phyloP scores from a whole-genome alignment of 768 basidiomycete genomes.

The Myochromella boudieri region DNA sequence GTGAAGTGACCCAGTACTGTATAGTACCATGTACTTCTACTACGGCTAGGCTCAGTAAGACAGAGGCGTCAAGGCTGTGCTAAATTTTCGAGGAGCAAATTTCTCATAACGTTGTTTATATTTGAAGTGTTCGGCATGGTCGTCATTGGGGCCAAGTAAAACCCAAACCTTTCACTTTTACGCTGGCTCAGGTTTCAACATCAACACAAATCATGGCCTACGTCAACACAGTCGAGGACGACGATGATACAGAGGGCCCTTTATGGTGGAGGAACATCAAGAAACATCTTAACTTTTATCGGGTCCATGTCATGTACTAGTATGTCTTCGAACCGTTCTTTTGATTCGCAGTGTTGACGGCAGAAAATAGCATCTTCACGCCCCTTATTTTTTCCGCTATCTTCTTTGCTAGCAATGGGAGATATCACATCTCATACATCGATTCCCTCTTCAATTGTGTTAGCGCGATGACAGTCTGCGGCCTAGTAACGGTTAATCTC shows the following conservation, averaged over 20 bases:
- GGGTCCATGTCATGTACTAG: constrained; percentile 64
- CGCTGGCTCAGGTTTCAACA: neutral
- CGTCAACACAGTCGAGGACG: constrained; percentile 5
- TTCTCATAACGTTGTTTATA: too few relatives aligned
- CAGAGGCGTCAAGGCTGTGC: too few relatives aligned
- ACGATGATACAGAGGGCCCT: constrained; percentile 7
- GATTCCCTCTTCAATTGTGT: constrained; percentile 79
- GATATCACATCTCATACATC: constrained; percentile 66
- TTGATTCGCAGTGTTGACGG: constrained; percentile 7
- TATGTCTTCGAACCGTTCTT: constrained; percentile 28
- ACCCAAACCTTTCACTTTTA: too few relatives aligned
- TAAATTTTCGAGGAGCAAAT: too few relatives aligned
- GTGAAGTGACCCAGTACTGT: too few relatives aligned
- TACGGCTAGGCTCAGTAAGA: too few relatives aligned
- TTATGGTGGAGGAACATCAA: constrained; percentile 30
- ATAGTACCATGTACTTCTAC: too few relatives aligned
- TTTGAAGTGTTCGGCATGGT: too few relatives aligned
- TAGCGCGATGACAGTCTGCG: constrained; percentile 78
- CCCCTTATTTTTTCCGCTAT: constrained; percentile 80
- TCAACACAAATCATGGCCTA: constrained; percentile 1
- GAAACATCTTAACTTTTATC: constrained; percentile 65
- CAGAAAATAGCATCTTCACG: constrained; percentile 62
- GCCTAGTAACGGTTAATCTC: constrained; percentile 69
- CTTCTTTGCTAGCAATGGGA: constrained; percentile 82
- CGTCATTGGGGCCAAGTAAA: too few relatives aligned